phyloP scores from a whole-genome alignment of 768 basidiomycete genomes.

The Myochromella boudieri region DNA sequence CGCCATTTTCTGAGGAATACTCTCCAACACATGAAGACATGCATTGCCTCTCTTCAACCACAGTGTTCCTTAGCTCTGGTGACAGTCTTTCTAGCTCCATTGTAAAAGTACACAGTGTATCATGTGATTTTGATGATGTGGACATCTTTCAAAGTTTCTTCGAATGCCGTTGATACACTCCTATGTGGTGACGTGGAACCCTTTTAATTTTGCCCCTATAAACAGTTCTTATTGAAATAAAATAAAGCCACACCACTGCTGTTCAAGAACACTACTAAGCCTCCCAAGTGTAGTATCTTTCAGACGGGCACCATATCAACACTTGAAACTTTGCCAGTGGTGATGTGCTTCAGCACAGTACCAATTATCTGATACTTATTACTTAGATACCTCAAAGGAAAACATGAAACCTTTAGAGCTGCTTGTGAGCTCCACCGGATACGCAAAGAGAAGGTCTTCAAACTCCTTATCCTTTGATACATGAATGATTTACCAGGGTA shows the following conservation, averaged over 20 bases:
- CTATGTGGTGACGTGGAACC: constrained; percentile 59
- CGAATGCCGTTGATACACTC: constrained; percentile 56
- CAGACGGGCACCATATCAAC: background rate
- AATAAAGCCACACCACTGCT: constrained; percentile 26
- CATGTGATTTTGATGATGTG: constrained; percentile 78
- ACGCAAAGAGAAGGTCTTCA: constrained; percentile 15
- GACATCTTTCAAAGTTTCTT: constrained; percentile 86
- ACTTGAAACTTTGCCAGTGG: constrained; percentile 7
- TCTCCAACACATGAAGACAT: constrained; percentile 22
- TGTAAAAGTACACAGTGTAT: constrained; percentile 4
- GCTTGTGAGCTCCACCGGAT: constrained; percentile 26
- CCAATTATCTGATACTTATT: background rate
- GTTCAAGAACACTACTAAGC: background rate
- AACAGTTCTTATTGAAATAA: constrained; percentile 42
- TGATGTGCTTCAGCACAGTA: background rate
- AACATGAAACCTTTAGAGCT: constrained; percentile 24
- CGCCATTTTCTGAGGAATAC: constrained; percentile 52
- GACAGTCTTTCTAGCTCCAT: background rate
- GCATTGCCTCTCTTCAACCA: constrained; percentile 17
- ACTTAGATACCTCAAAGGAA: background rate
- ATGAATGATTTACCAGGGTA: constrained; percentile 1
- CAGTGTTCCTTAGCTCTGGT: background rate
- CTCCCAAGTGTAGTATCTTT: background rate
- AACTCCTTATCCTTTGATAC: background rate
- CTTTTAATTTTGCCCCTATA: constrained; percentile 54